phyloP scores from a whole-genome alignment of 176 grass and related monocot genomes.

The Carex parvula region DNA sequence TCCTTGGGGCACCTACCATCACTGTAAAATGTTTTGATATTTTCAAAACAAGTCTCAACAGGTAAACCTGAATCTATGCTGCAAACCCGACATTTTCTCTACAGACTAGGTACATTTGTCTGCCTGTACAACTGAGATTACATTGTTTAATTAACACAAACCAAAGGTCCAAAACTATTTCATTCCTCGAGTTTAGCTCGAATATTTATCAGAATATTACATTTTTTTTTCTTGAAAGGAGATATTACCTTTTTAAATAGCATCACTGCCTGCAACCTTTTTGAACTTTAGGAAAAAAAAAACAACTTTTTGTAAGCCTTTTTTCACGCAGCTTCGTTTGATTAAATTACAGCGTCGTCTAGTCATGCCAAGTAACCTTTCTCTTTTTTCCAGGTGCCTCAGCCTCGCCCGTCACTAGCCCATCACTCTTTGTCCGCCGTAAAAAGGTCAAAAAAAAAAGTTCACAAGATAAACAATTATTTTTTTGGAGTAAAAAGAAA shows the following conservation, averaged over 20 bases:
- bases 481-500: background rate
- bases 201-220: background rate
- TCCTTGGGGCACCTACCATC: too few relatives aligned
- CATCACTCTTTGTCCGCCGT: conserved; percentile 7
- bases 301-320: background rate
- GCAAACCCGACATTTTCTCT: conserved; percentile 12
- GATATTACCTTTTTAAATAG: background rate
- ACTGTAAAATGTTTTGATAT: too few relatives aligned
- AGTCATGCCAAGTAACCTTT: conserved; percentile 41
- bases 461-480: background rate
- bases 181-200: background rate
- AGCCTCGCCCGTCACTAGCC: background rate
- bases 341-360: conserved; percentile 21
- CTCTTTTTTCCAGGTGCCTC: conserved; percentile 38
- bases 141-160: conserved; percentile 4
- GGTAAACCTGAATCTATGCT: background rate
- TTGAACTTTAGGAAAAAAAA: background rate
- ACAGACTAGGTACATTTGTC: background rate
- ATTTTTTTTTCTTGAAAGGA: background rate
- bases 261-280: background rate
- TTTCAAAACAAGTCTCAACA: background rate
- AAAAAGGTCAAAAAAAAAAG: conserved; percentile 4
- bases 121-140: background rate
- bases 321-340: background rate
- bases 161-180: background rate